These are phyloP conservation scores for Rutstroemia sydowiana DNA, from an alignment of 2,329 filamentous ascomycete species.

Conservation along the genomic window DNA sequence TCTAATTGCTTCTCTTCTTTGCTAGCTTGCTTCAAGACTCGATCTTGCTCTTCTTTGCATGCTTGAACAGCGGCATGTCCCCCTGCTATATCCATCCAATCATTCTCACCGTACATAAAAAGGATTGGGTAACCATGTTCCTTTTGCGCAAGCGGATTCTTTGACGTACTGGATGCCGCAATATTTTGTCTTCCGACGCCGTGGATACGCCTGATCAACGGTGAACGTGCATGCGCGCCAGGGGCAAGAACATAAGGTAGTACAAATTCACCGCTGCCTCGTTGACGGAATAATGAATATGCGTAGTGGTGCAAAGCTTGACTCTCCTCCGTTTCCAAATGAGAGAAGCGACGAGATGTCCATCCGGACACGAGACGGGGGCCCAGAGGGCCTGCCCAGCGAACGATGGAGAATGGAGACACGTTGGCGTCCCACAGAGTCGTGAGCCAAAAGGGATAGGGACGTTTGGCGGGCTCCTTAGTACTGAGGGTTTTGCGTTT, in stretches of 20 bases:
- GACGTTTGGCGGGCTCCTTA: constrained; percentile 35
- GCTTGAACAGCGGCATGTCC: constrained; percentile 75
- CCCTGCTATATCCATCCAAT: constrained; percentile 96
- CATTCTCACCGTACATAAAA: constrained; percentile 93
- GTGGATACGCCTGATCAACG: constrained; percentile 80
- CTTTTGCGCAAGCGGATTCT: constrained; percentile 14
- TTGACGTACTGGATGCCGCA: too few relatives aligned
- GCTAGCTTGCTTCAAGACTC: constrained; percentile 53
- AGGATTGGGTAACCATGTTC: constrained; percentile 70
- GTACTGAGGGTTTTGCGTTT: constrained; percentile 28
- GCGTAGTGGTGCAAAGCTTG: constrained; percentile 86
- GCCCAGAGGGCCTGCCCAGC: constrained; percentile 81
- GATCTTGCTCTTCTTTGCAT: constrained; percentile 59
- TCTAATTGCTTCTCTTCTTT: constrained; percentile 63
- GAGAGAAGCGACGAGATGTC: constrained; percentile 87
- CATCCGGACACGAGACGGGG: constrained; percentile 90
- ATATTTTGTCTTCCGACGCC: constrained; percentile 68
- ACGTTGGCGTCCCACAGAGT: constrained; percentile 97
- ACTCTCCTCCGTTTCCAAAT: constrained; percentile 72
- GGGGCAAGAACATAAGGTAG: constrained; percentile 89
- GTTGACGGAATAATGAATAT: constrained; percentile 88
- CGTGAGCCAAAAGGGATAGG: constrained; percentile 75
- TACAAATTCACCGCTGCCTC: constrained; percentile 88
- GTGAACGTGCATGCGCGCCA: constrained; percentile 82
- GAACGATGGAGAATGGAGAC: constrained; percentile 86